Evolutionary conservation across 1,139 yeast species (phyloP).

Genomic region (Pichia sp.): DNA sequence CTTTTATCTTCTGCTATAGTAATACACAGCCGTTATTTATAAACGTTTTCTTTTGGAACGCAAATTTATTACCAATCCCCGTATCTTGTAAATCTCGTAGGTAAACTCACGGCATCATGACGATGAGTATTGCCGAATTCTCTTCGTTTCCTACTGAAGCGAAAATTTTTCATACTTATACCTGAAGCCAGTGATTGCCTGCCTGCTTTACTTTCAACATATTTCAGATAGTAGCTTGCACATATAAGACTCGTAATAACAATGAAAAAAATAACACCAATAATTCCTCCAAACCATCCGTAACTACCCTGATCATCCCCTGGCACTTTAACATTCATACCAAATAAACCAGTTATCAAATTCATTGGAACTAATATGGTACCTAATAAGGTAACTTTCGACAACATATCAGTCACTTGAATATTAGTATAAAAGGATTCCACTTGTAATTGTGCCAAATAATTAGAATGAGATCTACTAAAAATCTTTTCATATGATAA

Average conservation of each 20-base stretch:
- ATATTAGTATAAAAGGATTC: constrained; percentile 83
- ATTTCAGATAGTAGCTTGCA: constrained; percentile 36
- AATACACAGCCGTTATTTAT: too few relatives aligned
- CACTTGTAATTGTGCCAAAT: constrained; percentile 88
- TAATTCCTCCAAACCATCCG: constrained; percentile 63
- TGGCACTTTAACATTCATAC: constrained; percentile 92
- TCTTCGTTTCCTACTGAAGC: constrained; percentile 33
- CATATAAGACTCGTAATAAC: constrained; percentile 30
- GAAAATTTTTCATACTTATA: constrained; percentile 41
- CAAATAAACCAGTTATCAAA: constrained; percentile 85
- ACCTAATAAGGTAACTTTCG: constrained; percentile 86
- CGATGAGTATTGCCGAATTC: constrained; percentile 21
- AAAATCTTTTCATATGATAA: constrained; percentile 87
- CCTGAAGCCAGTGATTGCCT: constrained; percentile 25
- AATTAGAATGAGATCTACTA: constrained; percentile 85
- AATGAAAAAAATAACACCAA: constrained; percentile 44
- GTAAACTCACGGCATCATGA: constrained; percentile 23
- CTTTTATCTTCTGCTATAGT: too few relatives aligned
- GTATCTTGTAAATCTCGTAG: constrained; percentile 27
- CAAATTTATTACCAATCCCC: constrained; percentile 26
- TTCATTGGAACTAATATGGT: constrained; percentile 87
- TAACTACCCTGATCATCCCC: constrained; percentile 42
- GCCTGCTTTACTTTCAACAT: constrained; percentile 22
- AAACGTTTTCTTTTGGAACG: too few relatives aligned
- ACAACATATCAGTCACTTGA: constrained; percentile 76